These are phyloP conservation scores for Colletotrichum lentis DNA, from an alignment of 2,329 filamentous ascomycete species.

Conservation along the genomic window DNA sequence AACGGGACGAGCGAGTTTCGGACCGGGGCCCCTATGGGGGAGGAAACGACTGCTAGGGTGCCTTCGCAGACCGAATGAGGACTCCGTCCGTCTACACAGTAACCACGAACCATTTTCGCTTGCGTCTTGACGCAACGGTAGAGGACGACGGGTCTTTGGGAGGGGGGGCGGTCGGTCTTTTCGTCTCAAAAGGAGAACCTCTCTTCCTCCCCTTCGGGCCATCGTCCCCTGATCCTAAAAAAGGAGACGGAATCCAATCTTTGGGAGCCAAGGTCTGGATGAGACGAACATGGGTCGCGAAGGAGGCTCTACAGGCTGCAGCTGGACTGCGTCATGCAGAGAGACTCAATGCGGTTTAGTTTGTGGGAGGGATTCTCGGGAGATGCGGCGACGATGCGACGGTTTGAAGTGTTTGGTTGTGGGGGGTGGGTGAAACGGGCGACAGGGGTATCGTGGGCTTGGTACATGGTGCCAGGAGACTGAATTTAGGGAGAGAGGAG, in stretches of 20 bases:
- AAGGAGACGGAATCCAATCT: background rate
- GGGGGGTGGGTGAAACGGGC: background rate
- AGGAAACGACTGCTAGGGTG: background rate
- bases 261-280: conserved; percentile 8
- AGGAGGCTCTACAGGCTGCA: conserved; percentile 7
- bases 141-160: background rate
- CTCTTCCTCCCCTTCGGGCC: background rate
- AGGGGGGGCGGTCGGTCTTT: background rate
- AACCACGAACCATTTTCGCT: background rate
- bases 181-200: background rate
- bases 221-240: background rate
- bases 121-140: background rate
- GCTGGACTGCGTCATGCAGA: background rate
- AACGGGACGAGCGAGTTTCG: conserved; percentile 5
- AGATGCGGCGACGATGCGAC: conserved; percentile 19
- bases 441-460: conserved; percentile 6
- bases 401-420: background rate
- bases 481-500: background rate
- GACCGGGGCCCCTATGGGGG: background rate
- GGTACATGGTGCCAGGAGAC: background rate
- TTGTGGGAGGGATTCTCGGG: background rate
- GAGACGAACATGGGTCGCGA: conserved; percentile 33
- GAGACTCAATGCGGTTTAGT: background rate
- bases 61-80: background rate
- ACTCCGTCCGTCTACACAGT: background rate